phyloP scores from a whole-genome alignment of 306 rosid genomes.

The Inga leiocalycina region DNA sequence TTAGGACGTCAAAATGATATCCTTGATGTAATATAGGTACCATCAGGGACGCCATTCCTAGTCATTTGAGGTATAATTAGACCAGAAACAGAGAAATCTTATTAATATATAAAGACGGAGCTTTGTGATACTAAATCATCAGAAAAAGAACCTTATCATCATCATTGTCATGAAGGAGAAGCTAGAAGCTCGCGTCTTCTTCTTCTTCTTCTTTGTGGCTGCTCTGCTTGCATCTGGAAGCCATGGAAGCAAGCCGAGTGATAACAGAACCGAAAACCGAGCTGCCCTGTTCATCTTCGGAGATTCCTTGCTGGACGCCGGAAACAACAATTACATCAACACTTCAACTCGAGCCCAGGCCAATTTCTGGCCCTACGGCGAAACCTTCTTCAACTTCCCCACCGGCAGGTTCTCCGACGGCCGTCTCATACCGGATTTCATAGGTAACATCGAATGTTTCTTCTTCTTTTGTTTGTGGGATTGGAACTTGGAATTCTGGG shows the following conservation, averaged over 20 bases:
- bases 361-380: conserved; percentile 92
- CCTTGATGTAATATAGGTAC: no score
- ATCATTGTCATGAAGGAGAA: conserved; percentile 28
- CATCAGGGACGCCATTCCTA: no score
- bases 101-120: no score
- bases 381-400: conserved; percentile 72
- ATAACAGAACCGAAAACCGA: conserved; percentile 31
- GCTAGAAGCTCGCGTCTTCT: conserved; percentile 26
- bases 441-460: conserved; percentile 43
- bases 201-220: conserved; percentile 19
- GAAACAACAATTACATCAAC: conserved; percentile 95
- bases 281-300: conserved; percentile 76
- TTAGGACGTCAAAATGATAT: no score
- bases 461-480: no score
- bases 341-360: conserved; percentile 87
- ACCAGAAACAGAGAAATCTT: no score
- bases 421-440: conserved; percentile 77
- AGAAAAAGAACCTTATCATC: conserved; percentile 16
- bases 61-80: no score
- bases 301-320: conserved; percentile 87
- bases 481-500: not conserved
- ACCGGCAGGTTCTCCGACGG: conserved; percentile 96
- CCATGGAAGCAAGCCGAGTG: conserved; percentile 27
- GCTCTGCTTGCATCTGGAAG: conserved; percentile 1
- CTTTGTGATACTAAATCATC: not conserved